phyloP scores from a whole-genome alignment of 148 eudicot species.

The Salicornia ramosissima region DNA sequence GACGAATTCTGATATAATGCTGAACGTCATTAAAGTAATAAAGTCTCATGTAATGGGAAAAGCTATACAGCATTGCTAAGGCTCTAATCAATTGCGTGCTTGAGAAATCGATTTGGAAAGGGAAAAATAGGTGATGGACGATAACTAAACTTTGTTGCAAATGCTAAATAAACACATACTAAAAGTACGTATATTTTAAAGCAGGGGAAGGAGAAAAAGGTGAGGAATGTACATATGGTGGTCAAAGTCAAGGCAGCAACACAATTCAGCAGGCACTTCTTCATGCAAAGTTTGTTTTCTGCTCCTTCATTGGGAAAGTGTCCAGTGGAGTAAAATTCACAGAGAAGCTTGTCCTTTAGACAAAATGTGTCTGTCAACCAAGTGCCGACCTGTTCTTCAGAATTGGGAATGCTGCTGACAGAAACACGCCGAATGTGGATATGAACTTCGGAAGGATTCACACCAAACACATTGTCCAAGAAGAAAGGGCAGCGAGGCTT shows the following conservation, averaged over 20 bases:
- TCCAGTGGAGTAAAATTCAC: conserved; percentile 53
- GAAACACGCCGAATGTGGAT: conserved; percentile 63
- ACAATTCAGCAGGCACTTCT: conserved; percentile 50
- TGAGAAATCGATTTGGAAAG: conserved; percentile 29
- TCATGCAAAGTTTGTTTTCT: conserved; percentile 43
- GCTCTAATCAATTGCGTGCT: conserved; percentile 24
- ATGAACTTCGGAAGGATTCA: conserved; percentile 87
- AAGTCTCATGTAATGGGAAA: background rate
- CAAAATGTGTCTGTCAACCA: conserved; percentile 71
- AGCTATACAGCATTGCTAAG: conserved; percentile 1
- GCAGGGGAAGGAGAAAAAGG: conserved; percentile 52
- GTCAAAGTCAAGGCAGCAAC: conserved; percentile 48
- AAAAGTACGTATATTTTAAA: conserved; percentile 56
- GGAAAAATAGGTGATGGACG: conserved; percentile 47
- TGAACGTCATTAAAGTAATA: background rate
- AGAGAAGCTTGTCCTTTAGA: conserved; percentile 64
- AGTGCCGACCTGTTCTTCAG: conserved; percentile 48
- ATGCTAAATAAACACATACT: conserved; percentile 53
- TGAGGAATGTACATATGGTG: conserved; percentile 39
- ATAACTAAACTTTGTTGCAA: conserved; percentile 51
- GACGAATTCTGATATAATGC: background rate
- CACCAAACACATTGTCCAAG: conserved; percentile 82
- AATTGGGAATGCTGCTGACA: conserved; percentile 44
- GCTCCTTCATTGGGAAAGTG: conserved; percentile 65
- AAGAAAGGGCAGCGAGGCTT: conserved; percentile 68